Evolutionary conservation across 1,284 basidiomycete species (phyloP).

Genomic region (Cerioporus squamosus): DNA sequence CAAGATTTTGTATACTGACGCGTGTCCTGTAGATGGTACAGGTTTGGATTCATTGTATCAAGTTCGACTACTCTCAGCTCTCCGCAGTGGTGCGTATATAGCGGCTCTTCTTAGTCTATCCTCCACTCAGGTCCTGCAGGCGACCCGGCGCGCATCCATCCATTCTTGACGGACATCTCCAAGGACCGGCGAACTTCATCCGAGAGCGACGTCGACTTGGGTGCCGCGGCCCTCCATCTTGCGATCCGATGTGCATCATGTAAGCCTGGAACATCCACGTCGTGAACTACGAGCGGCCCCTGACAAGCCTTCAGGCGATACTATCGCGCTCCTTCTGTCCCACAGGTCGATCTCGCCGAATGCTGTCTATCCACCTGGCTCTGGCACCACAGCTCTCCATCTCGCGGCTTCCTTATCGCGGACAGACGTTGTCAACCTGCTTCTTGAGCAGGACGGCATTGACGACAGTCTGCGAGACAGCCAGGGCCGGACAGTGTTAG

Average conservation of each 20-base stretch:
- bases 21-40: constrained; percentile 4
- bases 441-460: constrained; percentile 79
- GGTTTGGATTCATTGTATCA: constrained; percentile 69
- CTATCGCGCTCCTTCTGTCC: constrained; percentile 70
- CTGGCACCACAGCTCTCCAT: constrained; percentile 85
- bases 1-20: too few species aligned
- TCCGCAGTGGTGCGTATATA: constrained; percentile 58
- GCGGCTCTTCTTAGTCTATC: neutral
- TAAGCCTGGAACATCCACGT: constrained; percentile 40
- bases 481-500: constrained; percentile 73
- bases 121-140: constrained; percentile 43
- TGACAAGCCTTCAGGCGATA: constrained; percentile 48
- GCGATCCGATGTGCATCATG: constrained; percentile 86
- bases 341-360: constrained; percentile 82
- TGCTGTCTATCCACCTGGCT: constrained; percentile 67
- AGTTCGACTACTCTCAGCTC: constrained; percentile 80
- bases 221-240: constrained; percentile 81
- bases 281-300: neutral
- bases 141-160: constrained; percentile 80
- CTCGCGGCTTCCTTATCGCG: constrained; percentile 85
- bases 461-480: constrained; percentile 82
- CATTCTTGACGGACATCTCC: constrained; percentile 79
- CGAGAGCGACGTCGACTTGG: constrained; percentile 56
- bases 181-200: constrained; percentile 60
- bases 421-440: constrained; percentile 74